Base-by-base conservation (phyloP, 768 basidiomycete species). In the Austroboletus festivus region DNA sequence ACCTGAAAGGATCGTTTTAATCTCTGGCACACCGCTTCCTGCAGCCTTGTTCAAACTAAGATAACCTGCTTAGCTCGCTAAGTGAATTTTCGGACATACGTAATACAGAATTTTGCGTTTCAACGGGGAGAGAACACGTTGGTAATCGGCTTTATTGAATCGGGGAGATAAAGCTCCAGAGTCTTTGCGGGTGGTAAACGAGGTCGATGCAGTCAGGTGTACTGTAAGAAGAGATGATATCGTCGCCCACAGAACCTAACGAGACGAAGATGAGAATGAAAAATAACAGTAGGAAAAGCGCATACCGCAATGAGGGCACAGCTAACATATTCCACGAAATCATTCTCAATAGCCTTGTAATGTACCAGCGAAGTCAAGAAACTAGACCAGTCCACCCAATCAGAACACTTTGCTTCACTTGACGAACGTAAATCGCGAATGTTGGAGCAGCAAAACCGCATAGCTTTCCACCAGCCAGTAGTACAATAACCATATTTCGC, bases 21-120 rank as follows among this genome's bases (percentile, higher is more conserved):
- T 86, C 68, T 99, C 95, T 0, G 94, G 93, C 47, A 98, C 94
- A 41, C 96, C 96, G 60, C 87, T 90, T 18, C 96, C 96, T 18
- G 93, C 92, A 10, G 96, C 92, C 86, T 63, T 89, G 57, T 51
- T 43, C 52, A 54, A 38, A 44, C 54, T 52, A 55, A 53, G 46
- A 44, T 61, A 12, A 51, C 38, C 22, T 35, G 33, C 7, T 35
- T 35, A 38, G 10, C 33, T 18, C 18, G 21, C 38, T 12, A 7
- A 52, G 22, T 13, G 3, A n/a, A 45, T n/a, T 39, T 38, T 46
- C 33, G 10, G 24, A 73, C 86, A 23, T 67, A 90, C 92, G 62
- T 92, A 96, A 71, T 89, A 93, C 70, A 93, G 74, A 40, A 86
- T 77, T 58, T 82, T 81, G 46, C 92, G 80, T 53, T 76, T 82